Evolutionary conservation across 441 rosid species (phyloP).

Genomic region (Jatropha multifida): DNA sequence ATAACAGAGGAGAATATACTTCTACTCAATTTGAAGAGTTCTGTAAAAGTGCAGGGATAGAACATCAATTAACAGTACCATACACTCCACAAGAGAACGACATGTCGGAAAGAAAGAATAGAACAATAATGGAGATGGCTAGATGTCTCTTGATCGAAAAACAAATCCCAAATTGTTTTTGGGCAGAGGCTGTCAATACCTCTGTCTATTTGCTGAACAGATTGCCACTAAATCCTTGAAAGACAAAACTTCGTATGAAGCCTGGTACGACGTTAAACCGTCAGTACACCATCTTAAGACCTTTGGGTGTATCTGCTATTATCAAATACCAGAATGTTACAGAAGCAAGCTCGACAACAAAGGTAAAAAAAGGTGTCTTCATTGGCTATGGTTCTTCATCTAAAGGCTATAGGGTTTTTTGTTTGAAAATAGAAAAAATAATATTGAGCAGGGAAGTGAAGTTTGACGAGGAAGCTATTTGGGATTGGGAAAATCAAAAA

Average conservation of each 20-base stretch:
- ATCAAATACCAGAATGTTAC: not conserved
- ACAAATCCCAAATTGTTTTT: not conserved
- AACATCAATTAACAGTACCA: no score
- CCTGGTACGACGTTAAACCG: not conserved
- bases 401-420: not conserved
- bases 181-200: not conserved
- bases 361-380: not conserved
- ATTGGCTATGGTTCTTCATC: not conserved
- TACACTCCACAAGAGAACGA: no score
- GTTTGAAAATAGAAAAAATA: no score
- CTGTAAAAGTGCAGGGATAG: no score
- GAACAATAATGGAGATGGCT: no score
- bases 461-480: not conserved
- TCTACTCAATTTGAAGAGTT: not conserved
- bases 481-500: not conserved
- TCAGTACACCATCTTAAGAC: not conserved
- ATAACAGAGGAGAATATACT: not conserved
- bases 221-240: not conserved
- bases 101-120: no score
- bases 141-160: no score
- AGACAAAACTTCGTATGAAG: not conserved
- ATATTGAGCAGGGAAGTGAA: not conserved
- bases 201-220: not conserved
- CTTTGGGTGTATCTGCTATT: not conserved
- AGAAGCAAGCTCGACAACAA: slow-evolving; percentile 7